Conservation (phyloP, 345 rosid species). For the Salix viminalis region DNA sequence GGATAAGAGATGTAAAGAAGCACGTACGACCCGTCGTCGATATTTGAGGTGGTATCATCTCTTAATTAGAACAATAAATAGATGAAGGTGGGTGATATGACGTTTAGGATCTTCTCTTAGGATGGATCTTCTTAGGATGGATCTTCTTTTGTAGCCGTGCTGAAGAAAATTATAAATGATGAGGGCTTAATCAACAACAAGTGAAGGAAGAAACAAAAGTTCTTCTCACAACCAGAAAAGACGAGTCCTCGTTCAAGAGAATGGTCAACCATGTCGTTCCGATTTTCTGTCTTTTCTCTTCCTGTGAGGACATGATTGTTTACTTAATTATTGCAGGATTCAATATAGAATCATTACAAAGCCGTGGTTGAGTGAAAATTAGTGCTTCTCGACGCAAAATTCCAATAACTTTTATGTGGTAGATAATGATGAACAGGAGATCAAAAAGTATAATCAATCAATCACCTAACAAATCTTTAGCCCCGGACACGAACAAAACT, state of each 20-base stretch:
- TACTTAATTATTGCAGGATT: background rate
- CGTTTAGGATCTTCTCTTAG: no score
- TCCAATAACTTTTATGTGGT: constrained; percentile 6
- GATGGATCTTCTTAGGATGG: no score
- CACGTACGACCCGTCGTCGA: no score
- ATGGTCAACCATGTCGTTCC: background rate
- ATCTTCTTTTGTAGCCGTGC: no score
- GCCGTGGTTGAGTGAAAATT: background rate
- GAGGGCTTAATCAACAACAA: background rate
- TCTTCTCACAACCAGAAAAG: background rate
- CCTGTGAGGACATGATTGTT: background rate
- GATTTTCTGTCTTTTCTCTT: background rate
- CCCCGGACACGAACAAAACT: background rate
- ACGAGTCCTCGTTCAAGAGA: background rate
- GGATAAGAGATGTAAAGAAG: no score
- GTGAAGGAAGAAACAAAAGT: background rate
- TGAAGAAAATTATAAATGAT: no score
- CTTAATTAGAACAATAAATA: no score
- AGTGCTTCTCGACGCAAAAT: constrained; percentile 12
- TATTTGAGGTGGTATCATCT: no score
- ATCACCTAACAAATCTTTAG: background rate
- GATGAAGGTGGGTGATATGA: no score
- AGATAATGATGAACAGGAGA: background rate
- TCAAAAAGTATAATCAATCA: background rate
- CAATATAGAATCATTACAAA: background rate